Evolutionary conservation across 345 rosid species (phyloP).

Genomic region (Moricandia arvensis): DNA sequence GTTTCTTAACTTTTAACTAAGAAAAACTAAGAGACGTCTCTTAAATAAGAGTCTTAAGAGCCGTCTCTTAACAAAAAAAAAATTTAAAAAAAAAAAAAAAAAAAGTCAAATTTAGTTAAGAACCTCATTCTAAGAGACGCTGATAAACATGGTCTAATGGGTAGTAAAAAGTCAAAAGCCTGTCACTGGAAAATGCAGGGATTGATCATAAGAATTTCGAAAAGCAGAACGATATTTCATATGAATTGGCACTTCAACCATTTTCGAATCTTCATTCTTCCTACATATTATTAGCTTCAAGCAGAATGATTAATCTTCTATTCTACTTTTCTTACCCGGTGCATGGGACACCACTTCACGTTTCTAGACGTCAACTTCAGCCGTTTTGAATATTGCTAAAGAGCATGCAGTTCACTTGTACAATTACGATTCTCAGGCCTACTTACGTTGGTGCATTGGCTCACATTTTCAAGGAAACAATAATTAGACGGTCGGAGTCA

Average conservation of each 20-base stretch:
- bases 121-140: no score
- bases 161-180: constrained; percentile 25
- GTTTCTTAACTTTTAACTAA: no score
- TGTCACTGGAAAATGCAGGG: constrained; percentile 27
- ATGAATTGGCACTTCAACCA: constrained; percentile 34
- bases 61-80: no score
- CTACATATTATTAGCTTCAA: no score
- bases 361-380: neutral
- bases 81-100: no score
- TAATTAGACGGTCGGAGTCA: neutral
- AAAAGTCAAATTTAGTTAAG: no score
- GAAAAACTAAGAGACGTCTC: no score
- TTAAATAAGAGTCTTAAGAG: no score
- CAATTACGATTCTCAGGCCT: constrained; percentile 4
- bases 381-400: neutral
- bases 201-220: constrained; percentile 28
- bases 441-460: neutral
- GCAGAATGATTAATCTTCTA: neutral
- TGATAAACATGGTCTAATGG: no score
- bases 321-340: neutral
- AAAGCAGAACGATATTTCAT: constrained; percentile 20
- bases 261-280: constrained; percentile 26
- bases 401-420: neutral
- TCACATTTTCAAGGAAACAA: neutral
- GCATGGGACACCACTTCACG: neutral